Conservation (phyloP, 331 rosid genomes). For the Phaseolus coccineus region DNA sequence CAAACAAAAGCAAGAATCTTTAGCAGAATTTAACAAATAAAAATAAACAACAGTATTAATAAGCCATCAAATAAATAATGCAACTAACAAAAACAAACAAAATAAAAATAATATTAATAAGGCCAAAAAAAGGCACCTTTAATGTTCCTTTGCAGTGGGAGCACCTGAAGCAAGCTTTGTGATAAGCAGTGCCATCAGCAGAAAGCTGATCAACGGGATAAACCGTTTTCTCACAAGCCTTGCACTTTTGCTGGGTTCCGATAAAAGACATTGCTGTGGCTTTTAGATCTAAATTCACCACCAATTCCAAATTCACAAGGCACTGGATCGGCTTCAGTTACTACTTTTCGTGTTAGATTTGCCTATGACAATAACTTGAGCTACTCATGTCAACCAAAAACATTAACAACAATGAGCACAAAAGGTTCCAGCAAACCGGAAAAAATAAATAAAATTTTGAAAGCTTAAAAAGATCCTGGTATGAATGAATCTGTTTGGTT, state of each 20-base stretch:
- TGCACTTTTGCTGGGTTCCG: constrained; percentile 94
- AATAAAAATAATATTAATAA: not conserved
- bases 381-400: constrained; percentile 27
- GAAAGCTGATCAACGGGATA: constrained; percentile 92
- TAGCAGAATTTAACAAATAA: not conserved
- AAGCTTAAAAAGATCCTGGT: constrained; percentile 19
- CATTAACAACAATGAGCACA: not conserved
- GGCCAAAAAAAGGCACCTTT: constrained; percentile 56
- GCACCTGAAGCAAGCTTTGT: constrained; percentile 94
- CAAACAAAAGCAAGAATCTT: constrained; percentile 41
- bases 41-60: not conserved
- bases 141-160: constrained; percentile 97
- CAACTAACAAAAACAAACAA: not conserved
- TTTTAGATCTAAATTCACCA: constrained; percentile 64
- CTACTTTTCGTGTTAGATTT: constrained; percentile 19
- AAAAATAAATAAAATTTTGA: constrained; percentile 1
- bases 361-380: not conserved
- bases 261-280: constrained; percentile 73
- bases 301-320: constrained; percentile 37
- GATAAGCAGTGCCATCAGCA: constrained; percentile 88
- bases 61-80: constrained; percentile 28
- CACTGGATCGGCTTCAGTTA: constrained; percentile 46
- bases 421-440: constrained; percentile 21
- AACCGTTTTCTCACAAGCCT: constrained; percentile 96
- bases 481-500: constrained; percentile 34